Evolutionary conservation across 2,329 filamentous ascomycete genomes (phyloP).

Genomic region (Fusarium duplospermum): DNA sequence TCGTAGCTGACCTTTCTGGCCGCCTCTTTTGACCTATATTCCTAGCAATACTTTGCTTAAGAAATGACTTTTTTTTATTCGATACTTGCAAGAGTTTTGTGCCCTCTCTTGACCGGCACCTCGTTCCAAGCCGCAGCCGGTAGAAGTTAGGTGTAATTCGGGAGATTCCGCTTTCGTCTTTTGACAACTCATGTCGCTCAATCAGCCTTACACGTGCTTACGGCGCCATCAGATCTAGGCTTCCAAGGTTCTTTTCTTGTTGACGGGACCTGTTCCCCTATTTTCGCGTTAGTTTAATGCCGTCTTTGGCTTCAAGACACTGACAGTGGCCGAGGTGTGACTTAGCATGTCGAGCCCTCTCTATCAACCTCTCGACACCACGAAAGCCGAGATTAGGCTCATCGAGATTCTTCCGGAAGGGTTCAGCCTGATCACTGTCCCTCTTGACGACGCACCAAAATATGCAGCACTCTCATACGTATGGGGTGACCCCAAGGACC

Average conservation of each 20-base stretch:
- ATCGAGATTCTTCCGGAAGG: background rate
- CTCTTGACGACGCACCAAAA: background rate
- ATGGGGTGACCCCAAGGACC: background rate
- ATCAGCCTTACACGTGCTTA: background rate
- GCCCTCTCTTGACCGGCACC: too few species aligned
- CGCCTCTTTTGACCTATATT: background rate
- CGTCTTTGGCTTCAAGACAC: rapidly evolving
- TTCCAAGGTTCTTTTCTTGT: too few species aligned
- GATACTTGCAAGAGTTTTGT: too few species aligned
- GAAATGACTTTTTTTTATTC: background rate
- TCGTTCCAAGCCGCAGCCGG: too few species aligned
- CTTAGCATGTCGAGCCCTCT: background rate
- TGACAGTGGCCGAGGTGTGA: too few species aligned
- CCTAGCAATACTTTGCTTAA: background rate
- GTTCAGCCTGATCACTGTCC: background rate
- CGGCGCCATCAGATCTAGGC: too few species aligned
- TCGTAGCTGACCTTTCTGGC: background rate
- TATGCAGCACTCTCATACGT: background rate
- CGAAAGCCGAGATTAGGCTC: background rate
- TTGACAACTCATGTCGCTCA: too few species aligned
- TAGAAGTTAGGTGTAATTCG: too few species aligned
- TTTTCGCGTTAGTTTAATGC: background rate
- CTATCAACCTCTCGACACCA: background rate
- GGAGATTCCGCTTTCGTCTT: too few species aligned
- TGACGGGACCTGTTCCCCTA: background rate